phyloP scores from a whole-genome alignment of 805 yeast species.

The Schizosaccharomyces osmophilus region DNA sequence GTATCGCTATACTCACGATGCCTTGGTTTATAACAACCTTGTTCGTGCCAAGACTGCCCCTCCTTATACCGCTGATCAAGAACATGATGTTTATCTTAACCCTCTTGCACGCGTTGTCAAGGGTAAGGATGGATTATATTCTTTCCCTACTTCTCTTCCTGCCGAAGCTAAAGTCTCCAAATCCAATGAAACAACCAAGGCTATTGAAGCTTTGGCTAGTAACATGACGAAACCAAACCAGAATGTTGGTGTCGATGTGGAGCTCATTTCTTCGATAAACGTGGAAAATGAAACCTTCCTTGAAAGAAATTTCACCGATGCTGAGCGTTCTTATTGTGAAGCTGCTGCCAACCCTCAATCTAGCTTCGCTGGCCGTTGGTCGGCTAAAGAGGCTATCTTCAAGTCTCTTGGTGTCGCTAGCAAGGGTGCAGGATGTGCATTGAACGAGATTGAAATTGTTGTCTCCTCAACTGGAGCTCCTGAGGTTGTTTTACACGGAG shows the following conservation, averaged over 20 bases:
- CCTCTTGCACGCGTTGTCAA: constrained; percentile 60
- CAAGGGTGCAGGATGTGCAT: constrained; percentile 85
- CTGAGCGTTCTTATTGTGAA: constrained; percentile 57
- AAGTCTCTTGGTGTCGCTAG: constrained; percentile 75
- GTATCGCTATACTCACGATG: constrained; percentile 85
- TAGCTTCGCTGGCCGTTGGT: constrained; percentile 94
- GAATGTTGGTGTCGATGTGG: constrained; percentile 93
- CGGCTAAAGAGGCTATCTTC: constrained; percentile 97
- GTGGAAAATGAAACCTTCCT: constrained; percentile 73
- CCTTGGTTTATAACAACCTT: constrained; percentile 71
- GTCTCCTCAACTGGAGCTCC: constrained; percentile 65
- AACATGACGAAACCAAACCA: constrained; percentile 21
- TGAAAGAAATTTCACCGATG: constrained; percentile 69
- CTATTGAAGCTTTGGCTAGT: constrained; percentile 32
- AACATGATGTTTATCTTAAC: constrained; percentile 76
- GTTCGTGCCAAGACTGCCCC: constrained; percentile 83
- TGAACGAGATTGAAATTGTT: constrained; percentile 69
- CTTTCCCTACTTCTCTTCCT: constrained; percentile 3
- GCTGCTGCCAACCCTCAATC: constrained; percentile 58
- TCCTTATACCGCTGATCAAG: constrained; percentile 76
- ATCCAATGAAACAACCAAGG: constrained; percentile 13
- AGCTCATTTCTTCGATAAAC: constrained; percentile 58
- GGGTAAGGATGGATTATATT: constrained; percentile 4
- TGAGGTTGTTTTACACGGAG: constrained; percentile 47
- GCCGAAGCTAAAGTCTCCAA: constrained; percentile 11